Base-by-base conservation (phyloP, 352 stramenopile genomes). In the Thalassiosira livingstoniorum region DNA sequence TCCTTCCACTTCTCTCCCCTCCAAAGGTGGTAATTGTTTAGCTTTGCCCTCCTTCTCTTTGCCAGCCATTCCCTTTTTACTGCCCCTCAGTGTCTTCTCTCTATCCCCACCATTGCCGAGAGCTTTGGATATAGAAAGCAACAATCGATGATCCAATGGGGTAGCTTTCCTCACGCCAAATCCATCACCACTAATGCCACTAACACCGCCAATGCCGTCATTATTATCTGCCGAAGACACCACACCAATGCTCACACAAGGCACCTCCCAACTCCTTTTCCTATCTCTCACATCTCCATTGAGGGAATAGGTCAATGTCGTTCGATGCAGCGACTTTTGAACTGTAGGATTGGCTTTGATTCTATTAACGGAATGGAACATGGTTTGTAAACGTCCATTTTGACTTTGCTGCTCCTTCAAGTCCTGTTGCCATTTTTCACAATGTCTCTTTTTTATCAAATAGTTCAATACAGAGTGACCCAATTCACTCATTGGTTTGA, bases 221-320 rank as follows among this genome's bases (percentile, higher is more conserved):
- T 75, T 27, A 7, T 62, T 39, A 37, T 18, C 45, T 62, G 31
- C 57, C 29, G 23, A 29, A 4, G n/a, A 23, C 31, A 58, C n/a
- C 10, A 54, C 64, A 25, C 63, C 53, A 21, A 85, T 62, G 13
- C 64, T 79, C 32, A 87, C 64, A 21, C 65, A 67, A 32, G 88
- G 88, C n/a, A 84, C 55, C 61, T 91, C 78, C 86, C 86, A 93
- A 31, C 78, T 67, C 23, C 70, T 53, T 13, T 45, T 64, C 61
- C 78, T 57, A 69, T 65, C 27, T 43, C 66, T 54, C 39, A 73
- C 27, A 79, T 91, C 84, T 13, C 54, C 73, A n/a, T 83, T 25
- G 21, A 87, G 71, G 27, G 77, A 87, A 66, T 92, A 83, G 32
- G 73, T 69, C 1, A 87, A 64, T 2, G 75, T 51, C 2, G 87